Evolutionary conservation across 2,329 filamentous ascomycete genomes (phyloP).

Genomic region (Hypoxylon sp.): DNA sequence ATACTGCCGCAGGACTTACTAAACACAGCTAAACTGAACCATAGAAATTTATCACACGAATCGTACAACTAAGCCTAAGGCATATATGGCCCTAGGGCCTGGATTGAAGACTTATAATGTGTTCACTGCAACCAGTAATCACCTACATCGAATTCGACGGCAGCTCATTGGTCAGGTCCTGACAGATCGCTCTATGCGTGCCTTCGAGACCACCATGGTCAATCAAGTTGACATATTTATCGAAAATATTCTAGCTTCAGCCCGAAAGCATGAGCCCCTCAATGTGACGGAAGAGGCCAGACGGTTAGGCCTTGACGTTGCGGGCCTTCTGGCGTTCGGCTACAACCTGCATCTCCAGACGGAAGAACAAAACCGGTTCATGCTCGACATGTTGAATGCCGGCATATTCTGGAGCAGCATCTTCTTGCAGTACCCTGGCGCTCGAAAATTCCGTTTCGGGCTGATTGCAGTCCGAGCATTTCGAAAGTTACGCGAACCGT

Average conservation of each 20-base stretch:
- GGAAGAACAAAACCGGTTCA: background rate
- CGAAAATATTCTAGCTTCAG: background rate
- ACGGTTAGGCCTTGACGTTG: slow-evolving; percentile 7
- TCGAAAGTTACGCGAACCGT: background rate
- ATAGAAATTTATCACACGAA: background rate
- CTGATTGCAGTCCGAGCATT: background rate
- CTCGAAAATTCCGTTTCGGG: background rate
- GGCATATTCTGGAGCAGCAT: background rate
- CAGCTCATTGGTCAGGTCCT: background rate
- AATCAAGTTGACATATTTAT: background rate
- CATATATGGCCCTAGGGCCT: background rate
- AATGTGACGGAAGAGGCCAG: background rate
- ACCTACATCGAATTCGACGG: background rate
- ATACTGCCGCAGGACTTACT: background rate
- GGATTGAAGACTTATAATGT: background rate
- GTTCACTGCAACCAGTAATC: background rate
- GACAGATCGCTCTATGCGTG: background rate
- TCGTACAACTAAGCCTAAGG: background rate
- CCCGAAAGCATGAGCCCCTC: background rate
- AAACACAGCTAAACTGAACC: background rate
- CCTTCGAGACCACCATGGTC: background rate
- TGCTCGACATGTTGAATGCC: background rate
- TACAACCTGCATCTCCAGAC: background rate
- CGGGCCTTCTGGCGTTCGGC: background rate
- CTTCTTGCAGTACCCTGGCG: background rate